Evolutionary conservation across 768 basidiomycete genomes (phyloP).

Genomic region (Crassisporium funariophilum): DNA sequence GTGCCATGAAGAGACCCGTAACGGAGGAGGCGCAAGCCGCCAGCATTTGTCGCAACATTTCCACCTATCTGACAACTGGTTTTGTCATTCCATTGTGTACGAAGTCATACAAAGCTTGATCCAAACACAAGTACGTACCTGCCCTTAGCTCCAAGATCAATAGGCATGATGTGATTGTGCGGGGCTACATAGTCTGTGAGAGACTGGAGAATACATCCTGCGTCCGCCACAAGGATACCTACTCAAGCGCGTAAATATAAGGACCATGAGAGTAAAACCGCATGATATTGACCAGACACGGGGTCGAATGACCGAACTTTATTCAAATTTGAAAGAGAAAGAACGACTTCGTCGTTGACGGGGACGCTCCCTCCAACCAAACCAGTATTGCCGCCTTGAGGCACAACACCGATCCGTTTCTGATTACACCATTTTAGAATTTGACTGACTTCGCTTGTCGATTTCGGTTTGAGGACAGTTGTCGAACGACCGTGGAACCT

Average conservation of each 20-base stretch:
- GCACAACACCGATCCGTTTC: constrained; percentile 84
- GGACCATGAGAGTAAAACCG: constrained; percentile 12
- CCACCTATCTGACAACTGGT: constrained; percentile 95
- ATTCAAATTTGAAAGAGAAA: constrained; percentile 83
- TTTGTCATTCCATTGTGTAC: neutral
- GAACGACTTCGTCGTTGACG: constrained; percentile 80
- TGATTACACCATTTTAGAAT: constrained; percentile 88
- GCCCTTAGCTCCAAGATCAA: constrained; percentile 95
- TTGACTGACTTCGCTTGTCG: constrained; percentile 83
- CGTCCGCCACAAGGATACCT: constrained; percentile 93
- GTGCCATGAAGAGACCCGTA: constrained; percentile 96
- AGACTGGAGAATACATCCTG: constrained; percentile 90
- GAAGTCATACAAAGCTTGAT: constrained; percentile 7
- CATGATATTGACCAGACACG: constrained; percentile 62
- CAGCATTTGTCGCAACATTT: constrained; percentile 96
- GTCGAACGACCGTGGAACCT: constrained; percentile 87
- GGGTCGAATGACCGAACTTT: constrained; percentile 82
- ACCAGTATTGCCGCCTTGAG: constrained; percentile 98
- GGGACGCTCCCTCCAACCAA: constrained; percentile 96
- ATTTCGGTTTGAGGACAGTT: constrained; percentile 87
- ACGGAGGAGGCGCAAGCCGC: constrained; percentile 90
- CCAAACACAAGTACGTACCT: constrained; percentile 51
- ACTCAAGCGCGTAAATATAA: constrained; percentile 8
- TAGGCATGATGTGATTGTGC: constrained; percentile 92
- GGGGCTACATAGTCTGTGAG: constrained; percentile 86